These are phyloP conservation scores for Cordyceps farinosa DNA, from an alignment of 2,329 filamentous ascomycete genomes.

Conservation along the genomic window DNA sequence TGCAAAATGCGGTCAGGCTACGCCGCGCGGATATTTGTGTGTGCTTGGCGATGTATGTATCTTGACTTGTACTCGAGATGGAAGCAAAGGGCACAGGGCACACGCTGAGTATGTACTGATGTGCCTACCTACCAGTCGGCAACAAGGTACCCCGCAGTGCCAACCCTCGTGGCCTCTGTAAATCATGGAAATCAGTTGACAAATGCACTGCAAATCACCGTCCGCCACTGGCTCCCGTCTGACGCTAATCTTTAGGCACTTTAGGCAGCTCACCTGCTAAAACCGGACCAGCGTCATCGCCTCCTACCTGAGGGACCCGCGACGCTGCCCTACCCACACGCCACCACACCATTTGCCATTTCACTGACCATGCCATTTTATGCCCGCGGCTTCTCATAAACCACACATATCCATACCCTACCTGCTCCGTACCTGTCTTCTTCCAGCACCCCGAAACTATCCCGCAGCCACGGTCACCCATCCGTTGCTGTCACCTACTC, in stretches of 20 bases:
- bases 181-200: background rate
- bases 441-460: background rate
- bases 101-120: too few species aligned
- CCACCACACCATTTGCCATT: background rate
- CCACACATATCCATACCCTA: background rate
- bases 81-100: too few species aligned
- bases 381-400: background rate
- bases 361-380: background rate
- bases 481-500: background rate
- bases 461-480: background rate
- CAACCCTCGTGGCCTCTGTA: background rate
- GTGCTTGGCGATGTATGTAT: background rate
- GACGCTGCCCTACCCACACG: constrained; percentile 7
- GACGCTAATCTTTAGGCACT: background rate
- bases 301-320: too few species aligned
- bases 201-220: background rate
- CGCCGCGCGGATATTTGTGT: background rate
- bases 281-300: background rate
- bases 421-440: background rate
- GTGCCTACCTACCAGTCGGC: too few species aligned
- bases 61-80: too few species aligned
- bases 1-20: background rate
- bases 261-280: background rate
- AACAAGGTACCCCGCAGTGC: too few species aligned
- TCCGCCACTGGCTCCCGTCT: background rate